A percentile compares a stretch with the other conserved stretches of the same genome.
These are phyloP conservation scores for Aquanectria penicillioides DNA, from an alignment of 2,329 filamentous ascomycete species.

Conservation along the genomic window DNA sequence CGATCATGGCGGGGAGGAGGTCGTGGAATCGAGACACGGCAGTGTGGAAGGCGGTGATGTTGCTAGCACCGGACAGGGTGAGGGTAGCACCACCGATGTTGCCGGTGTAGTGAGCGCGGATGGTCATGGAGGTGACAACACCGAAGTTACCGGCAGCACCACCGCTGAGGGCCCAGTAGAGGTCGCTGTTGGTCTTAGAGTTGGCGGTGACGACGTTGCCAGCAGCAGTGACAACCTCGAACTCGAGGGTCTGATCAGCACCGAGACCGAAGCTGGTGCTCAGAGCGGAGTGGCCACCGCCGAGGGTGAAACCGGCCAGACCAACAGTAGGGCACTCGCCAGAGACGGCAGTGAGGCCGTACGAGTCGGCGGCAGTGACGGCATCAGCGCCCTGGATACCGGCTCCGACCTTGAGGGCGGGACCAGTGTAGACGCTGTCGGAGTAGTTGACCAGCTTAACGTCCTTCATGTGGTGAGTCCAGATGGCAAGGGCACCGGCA, in stretches of 20 bases:
- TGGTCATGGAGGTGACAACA: conserved; percentile 65
- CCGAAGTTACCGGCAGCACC: conserved; percentile 69
- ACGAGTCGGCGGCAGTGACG: conserved; percentile 54
- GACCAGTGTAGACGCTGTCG: conserved; percentile 56
- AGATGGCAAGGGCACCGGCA: conserved; percentile 51
- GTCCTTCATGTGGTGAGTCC: conserved; percentile 55
- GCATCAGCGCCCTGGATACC: conserved; percentile 63
- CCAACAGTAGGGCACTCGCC: conserved; percentile 67
- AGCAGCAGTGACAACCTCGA: conserved; percentile 63
- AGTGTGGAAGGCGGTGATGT: conserved; percentile 28
- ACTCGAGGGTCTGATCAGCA: conserved; percentile 68
- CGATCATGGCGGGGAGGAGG: conserved; percentile 51
- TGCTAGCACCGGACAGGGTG: conserved; percentile 15
- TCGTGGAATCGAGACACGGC: conserved; percentile 39
- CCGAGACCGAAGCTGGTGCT: conserved; percentile 65
- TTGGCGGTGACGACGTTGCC: conserved; percentile 61
- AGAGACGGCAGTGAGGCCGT: conserved; percentile 60
- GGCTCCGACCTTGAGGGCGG: conserved; percentile 63
- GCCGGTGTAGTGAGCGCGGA: conserved; percentile 58
- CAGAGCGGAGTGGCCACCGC: conserved; percentile 64
- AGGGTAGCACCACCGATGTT: conserved; percentile 46
- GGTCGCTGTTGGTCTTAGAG: conserved; percentile 58
- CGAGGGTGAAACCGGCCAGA: conserved; percentile 68
- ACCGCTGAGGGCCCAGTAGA: conserved; percentile 72
- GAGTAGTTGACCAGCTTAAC: conserved; percentile 52